Conservation (phyloP, 2,329 filamentous ascomycete genomes). For the Chrysoporthe austroafricana region DNA sequence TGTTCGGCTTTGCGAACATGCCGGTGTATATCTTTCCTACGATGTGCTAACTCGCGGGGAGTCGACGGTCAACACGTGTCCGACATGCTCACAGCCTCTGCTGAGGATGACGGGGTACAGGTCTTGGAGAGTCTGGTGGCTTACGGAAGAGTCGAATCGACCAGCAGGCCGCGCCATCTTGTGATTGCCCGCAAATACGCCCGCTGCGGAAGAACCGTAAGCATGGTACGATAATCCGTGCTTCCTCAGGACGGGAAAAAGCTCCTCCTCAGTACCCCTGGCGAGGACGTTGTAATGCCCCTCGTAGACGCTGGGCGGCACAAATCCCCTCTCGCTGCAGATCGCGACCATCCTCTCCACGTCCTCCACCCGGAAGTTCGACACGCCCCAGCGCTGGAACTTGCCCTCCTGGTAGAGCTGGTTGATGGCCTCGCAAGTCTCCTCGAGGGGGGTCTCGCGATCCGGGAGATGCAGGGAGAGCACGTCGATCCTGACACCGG, state of each 20-base stretch:
- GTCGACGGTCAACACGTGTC: background rate
- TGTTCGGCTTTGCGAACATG: constrained; percentile 36
- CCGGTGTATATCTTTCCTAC: constrained; percentile 34
- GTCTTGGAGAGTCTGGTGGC: background rate
- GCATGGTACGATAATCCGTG: constrained; percentile 42
- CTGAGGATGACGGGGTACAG: background rate
- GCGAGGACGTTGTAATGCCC: constrained; percentile 64
- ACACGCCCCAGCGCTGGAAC: constrained; percentile 45
- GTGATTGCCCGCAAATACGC: constrained; percentile 32
- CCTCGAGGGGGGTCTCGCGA: constrained; percentile 41
- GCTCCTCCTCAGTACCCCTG: constrained; percentile 40
- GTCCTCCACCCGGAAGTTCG: constrained; percentile 59
- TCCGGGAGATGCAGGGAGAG: constrained; percentile 15
- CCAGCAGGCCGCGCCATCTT: constrained; percentile 30
- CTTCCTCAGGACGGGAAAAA: constrained; percentile 43
- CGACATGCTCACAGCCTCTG: background rate
- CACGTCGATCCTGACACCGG: constrained; percentile 18
- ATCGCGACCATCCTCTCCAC: constrained; percentile 71
- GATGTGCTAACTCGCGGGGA: background rate
- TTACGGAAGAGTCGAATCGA: constrained; percentile 36
- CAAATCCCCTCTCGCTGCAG: constrained; percentile 67
- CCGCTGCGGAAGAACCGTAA: constrained; percentile 34
- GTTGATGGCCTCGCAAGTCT: constrained; percentile 43
- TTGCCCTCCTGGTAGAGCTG: constrained; percentile 42
- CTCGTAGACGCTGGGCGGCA: constrained; percentile 71